Conservation (phyloP, 192 early-diverging fungal species). For the Coemansia sp. region DNA sequence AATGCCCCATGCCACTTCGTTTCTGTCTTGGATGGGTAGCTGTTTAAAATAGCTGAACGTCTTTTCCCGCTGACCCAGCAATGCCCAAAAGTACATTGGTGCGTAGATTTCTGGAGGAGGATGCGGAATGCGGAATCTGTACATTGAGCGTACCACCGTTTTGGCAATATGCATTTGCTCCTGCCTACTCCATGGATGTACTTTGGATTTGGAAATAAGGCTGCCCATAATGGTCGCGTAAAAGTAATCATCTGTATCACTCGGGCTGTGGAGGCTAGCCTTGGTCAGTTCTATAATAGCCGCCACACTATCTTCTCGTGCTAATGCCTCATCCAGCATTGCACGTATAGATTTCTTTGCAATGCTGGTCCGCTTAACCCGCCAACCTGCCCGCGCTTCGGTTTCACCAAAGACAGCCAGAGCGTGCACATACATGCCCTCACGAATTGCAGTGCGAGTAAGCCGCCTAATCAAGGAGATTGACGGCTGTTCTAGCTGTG, state of each 20-base stretch:
- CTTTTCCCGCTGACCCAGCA: constrained; percentile 13
- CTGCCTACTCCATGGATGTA: too few relatives aligned
- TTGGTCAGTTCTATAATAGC: constrained; percentile 20
- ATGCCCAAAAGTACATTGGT: constrained; percentile 29
- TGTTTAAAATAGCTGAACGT: constrained; percentile 9
- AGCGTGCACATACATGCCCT: constrained; percentile 6
- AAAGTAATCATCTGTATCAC: constrained; percentile 8
- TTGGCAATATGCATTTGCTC: constrained; percentile 16
- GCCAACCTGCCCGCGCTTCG: constrained; percentile 9
- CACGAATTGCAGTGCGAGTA: constrained; percentile 5
- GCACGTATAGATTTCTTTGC: constrained; percentile 17
- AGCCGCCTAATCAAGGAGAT: constrained; percentile 25
- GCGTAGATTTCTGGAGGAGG: constrained; percentile 21
- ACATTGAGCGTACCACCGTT: constrained; percentile 18
- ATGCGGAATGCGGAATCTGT: constrained; percentile 1
- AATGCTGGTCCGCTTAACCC: background rate
- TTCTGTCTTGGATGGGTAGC: background rate
- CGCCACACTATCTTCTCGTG: constrained; percentile 14
- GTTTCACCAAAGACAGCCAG: constrained; percentile 23
- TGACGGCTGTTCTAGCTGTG: constrained; percentile 22
- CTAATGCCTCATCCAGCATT: constrained; percentile 18
- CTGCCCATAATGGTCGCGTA: constrained; percentile 38
- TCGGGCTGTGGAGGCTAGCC: background rate
- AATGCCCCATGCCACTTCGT: constrained; percentile 31
- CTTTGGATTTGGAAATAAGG: background rate